Percentiles rank a stretch among this genome's conserved stretches.
Evolutionary conservation across 1,284 basidiomycete species (phyloP).

Genomic region (Trichosporon faecale): DNA sequence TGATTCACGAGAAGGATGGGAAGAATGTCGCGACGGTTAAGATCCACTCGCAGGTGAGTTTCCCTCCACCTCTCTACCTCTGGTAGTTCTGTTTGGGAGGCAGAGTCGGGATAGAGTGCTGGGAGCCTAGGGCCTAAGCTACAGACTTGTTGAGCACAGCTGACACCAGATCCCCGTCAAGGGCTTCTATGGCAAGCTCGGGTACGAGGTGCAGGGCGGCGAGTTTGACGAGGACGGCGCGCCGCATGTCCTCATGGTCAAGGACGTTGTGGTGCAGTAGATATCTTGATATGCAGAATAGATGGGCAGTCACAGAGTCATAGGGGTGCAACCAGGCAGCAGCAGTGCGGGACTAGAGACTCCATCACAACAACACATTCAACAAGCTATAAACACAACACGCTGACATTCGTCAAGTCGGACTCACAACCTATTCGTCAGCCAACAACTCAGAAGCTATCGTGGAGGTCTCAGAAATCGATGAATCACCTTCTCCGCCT

Average conservation of each 20-base stretch:
- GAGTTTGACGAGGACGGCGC: constrained; percentile 63
- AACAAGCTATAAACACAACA: neutral
- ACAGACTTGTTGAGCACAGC: neutral
- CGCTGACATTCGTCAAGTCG: neutral
- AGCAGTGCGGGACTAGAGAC: neutral
- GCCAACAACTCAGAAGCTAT: neutral
- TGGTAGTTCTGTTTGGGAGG: neutral
- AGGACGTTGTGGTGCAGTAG: constrained; percentile 21
- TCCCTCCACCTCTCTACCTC: neutral
- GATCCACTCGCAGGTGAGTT: constrained; percentile 42
- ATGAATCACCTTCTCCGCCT: constrained; percentile 46
- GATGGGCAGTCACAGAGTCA: too few relatives aligned
- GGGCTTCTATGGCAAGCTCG: constrained; percentile 58
- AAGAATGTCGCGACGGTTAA: constrained; percentile 31
- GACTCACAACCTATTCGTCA: constrained; percentile 1
- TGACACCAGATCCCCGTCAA: constrained; percentile 41
- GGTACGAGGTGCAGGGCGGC: constrained; percentile 57
- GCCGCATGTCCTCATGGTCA: constrained; percentile 28
- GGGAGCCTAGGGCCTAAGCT: too few relatives aligned
- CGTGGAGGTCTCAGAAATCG: constrained; percentile 36
- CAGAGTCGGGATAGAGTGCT: too few relatives aligned
- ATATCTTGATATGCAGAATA: too few relatives aligned
- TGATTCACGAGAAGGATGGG: constrained; percentile 24
- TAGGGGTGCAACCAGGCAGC: neutral
- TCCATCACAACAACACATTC: neutral